Evolutionary conservation across 2,329 filamentous ascomycete species (phyloP).

Genomic region (Scytalidium lignicola): DNA sequence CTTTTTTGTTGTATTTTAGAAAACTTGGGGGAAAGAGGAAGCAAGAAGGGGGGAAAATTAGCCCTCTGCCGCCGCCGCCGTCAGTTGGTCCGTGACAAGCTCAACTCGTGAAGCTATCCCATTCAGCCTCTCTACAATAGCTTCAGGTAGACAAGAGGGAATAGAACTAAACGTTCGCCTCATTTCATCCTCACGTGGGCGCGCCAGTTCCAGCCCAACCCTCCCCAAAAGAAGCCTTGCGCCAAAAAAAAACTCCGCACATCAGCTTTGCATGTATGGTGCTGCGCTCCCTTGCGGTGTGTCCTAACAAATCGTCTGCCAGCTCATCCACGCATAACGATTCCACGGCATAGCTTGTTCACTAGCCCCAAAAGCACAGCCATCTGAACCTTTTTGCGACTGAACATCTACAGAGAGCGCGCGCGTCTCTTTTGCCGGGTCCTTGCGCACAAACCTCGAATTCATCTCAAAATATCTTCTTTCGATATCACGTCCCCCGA

Average conservation of each 20-base stretch:
- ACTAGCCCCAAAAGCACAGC: constrained; percentile 16
- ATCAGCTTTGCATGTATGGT: constrained; percentile 56
- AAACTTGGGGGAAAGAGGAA: not conserved
- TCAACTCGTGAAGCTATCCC: constrained; percentile 14
- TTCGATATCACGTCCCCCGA: not conserved
- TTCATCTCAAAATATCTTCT: constrained; percentile 1
- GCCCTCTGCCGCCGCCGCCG: not conserved
- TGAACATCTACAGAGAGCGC: constrained; percentile 3
- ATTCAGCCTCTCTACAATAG: constrained; percentile 17
- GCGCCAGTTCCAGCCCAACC: constrained; percentile 21
- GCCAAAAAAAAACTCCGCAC: constrained; percentile 33
- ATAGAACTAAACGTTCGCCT: constrained; percentile 18
- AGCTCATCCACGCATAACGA: constrained; percentile 58
- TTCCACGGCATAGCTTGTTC: constrained; percentile 36
- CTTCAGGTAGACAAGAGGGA: constrained; percentile 8
- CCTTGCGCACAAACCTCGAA: constrained; percentile 5
- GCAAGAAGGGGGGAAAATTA: not conserved
- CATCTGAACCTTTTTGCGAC: not conserved
- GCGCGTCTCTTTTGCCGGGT: constrained; percentile 5
- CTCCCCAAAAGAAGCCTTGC: constrained; percentile 30
- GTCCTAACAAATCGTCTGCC: constrained; percentile 50
- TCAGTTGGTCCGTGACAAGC: not conserved
- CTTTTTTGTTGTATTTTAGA: not conserved
- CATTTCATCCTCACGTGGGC: constrained; percentile 23
- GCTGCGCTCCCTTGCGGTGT: constrained; percentile 48